A percentile compares a stretch with the other conserved stretches of the same genome.
Evolutionary conservation across 805 yeast species (phyloP).

Genomic region (Kodamaea hsintzibuensis): DNA sequence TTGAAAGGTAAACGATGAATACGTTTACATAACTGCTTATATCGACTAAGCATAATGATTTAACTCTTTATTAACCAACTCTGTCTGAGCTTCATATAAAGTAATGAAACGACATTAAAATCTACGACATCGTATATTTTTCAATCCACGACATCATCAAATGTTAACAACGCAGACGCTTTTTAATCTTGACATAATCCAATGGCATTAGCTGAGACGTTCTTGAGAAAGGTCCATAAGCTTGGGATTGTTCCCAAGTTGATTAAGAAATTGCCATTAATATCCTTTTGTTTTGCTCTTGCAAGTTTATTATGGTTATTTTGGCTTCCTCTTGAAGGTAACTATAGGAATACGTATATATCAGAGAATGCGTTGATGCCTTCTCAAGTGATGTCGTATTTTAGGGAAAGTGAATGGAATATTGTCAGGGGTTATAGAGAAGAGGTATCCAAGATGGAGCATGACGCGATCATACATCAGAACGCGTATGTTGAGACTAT

Average conservation of each 20-base stretch:
- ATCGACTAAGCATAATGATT: conserved; percentile 10
- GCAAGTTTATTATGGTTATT: conserved; percentile 47
- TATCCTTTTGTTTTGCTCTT: conserved; percentile 37
- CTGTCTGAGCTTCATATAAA: no score
- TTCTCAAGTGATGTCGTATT: conserved; percentile 89
- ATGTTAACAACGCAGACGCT: not conserved
- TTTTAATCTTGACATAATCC: conserved; percentile 4
- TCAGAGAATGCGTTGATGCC: conserved; percentile 98
- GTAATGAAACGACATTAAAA: not conserved
- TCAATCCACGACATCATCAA: not conserved
- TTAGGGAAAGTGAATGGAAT: conserved; percentile 94
- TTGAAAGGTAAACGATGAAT: conserved; percentile 35
- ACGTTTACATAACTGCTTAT: conserved; percentile 24
- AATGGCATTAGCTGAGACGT: conserved; percentile 48
- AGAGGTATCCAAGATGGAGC: conserved; percentile 47
- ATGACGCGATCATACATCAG: conserved; percentile 29
- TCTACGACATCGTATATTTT: conserved; percentile 1
- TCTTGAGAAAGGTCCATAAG: conserved; percentile 40
- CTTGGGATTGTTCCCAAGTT: conserved; percentile 40
- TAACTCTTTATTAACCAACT: no score
- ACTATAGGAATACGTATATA: conserved; percentile 78
- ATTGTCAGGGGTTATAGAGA: conserved; percentile 80
- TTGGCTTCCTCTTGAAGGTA: conserved; percentile 76
- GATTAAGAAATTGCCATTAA: conserved; percentile 31
- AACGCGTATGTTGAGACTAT: conserved; percentile 53